Base-by-base conservation (phyloP, 768 basidiomycete species). In the Auricularia sp. region DNA sequence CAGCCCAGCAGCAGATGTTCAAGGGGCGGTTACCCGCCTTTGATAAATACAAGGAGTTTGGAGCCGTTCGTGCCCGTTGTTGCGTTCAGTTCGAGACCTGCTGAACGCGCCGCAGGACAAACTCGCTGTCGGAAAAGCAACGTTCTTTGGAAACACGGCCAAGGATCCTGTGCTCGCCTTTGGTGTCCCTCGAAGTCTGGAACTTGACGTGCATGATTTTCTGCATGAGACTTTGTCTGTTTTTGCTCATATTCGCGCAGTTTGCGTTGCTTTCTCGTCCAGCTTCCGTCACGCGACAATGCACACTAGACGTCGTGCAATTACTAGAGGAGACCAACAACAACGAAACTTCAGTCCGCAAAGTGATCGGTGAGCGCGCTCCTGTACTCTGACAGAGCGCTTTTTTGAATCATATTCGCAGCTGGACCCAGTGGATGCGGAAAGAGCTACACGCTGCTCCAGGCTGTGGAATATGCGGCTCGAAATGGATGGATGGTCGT, bases 371-470 rank as follows among this genome's bases (percentile, higher is more conserved):
- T 35, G 11, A 59, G 34, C 33, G 24, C 24, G 54, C 24, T 59
- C 14, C 56, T 29, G 29, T 29, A 29, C 29, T 3, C 29, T 29
- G 29, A 29, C 2, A 54, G 37, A 47, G 64, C 16, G 61, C 65
- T 39, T 29, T 45, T 54, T 61, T 65, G 39, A 58, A 13, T 37
- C 47, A 59, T 37, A 66, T n/a, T 42, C 13, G 39, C n/a, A 93
- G 87, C 85, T 67, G 94, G 94, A 14, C 76, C 81, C 5, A 67
- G 82, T 8, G 94, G 94, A 4, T 85, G 83, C 64, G 94, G 94
- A 51, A 97, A 96, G 76, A 90, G 88, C 64, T 85, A 83, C 66
- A 73, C 90, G 8, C 75, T 96, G 36, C 77, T 94, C 8, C 94
- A 97, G 73, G 81, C 88, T 0, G 84, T 90, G 0, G 80, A 88